Evolutionary conservation across 2,329 filamentous ascomycete genomes (phyloP).

Genomic region (Harringtonia aguacate): DNA sequence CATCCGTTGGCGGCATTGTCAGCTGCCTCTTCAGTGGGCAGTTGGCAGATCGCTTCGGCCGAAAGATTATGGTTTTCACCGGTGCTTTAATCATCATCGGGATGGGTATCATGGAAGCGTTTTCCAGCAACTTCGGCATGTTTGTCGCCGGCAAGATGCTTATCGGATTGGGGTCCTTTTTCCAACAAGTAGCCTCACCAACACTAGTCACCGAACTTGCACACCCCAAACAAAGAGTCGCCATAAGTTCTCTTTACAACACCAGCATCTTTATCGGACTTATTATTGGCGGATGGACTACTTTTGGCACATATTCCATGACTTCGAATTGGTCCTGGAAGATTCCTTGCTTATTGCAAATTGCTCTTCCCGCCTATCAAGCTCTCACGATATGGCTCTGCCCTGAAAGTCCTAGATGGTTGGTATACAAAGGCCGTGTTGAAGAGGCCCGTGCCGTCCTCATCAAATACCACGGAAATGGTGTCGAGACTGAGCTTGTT

Average conservation of each 20-base stretch:
- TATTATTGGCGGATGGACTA: conserved; percentile 11
- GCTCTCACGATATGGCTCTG: conserved; percentile 6
- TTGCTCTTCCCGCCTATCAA: conserved; percentile 3
- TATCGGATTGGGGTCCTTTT: conserved; percentile 22
- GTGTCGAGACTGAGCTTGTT: not conserved
- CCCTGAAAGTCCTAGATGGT: conserved; percentile 15
- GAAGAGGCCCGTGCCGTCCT: conserved; percentile 3
- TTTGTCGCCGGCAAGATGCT: conserved; percentile 27
- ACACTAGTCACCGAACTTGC: conserved; percentile 29
- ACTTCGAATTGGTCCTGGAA: conserved; percentile 4
- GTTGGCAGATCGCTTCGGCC: conserved; percentile 24
- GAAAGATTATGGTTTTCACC: conserved; percentile 21
- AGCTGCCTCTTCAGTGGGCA: conserved; percentile 24
- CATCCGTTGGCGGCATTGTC: conserved; percentile 26
- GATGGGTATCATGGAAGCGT: conserved; percentile 24
- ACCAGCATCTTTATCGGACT: not conserved
- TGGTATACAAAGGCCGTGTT: conserved; percentile 10
- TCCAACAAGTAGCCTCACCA: conserved; percentile 28
- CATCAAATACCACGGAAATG: conserved; percentile 1
- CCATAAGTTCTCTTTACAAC: conserved; percentile 14
- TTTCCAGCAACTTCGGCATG: conserved; percentile 23
- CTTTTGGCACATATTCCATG: conserved; percentile 7
- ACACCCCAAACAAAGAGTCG: conserved; percentile 20
- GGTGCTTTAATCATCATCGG: conserved; percentile 27
- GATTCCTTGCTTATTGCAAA: conserved; percentile 7